phyloP scores from a whole-genome alignment of 1,284 basidiomycete species.

The Moesziomyces globuligerus region DNA sequence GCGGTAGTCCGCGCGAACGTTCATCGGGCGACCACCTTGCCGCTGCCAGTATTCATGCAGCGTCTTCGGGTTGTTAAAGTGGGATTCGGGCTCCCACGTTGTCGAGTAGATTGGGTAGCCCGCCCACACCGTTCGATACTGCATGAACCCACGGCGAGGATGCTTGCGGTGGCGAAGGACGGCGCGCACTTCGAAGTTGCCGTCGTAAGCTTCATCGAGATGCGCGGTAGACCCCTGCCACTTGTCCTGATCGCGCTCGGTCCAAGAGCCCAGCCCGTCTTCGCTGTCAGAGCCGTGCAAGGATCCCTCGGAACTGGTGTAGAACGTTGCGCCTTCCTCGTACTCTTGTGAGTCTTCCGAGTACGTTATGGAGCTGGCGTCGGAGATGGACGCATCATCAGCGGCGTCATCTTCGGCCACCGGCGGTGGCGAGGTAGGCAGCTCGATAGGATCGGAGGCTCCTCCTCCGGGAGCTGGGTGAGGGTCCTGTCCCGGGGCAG shows the following conservation, averaged over 20 bases:
- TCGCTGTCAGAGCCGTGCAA: slow-evolving; percentile 35
- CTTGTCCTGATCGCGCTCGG: slow-evolving; percentile 18
- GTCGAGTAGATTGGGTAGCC: slow-evolving; percentile 40
- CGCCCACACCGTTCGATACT: slow-evolving; percentile 38
- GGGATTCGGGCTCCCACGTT: slow-evolving; percentile 33
- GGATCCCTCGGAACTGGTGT: slow-evolving; percentile 47
- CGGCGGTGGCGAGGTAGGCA: slow-evolving; percentile 9
- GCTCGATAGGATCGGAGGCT: slow-evolving; percentile 8
- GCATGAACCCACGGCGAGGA: slow-evolving; percentile 29
- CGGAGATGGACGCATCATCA: slow-evolving; percentile 11
- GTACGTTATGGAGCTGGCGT: slow-evolving; percentile 23
- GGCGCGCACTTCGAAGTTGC: slow-evolving; percentile 22
- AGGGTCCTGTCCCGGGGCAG: too few species aligned
- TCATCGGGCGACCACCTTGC: slow-evolving; percentile 31
- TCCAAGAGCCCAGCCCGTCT: slow-evolving; percentile 30
- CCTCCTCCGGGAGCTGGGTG: too few species aligned
- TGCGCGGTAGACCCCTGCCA: slow-evolving; percentile 35
- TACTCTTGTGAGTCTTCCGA: slow-evolving; percentile 20
- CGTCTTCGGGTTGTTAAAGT: slow-evolving; percentile 24
- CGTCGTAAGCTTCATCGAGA: slow-evolving; percentile 35
- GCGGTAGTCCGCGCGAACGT: slow-evolving; percentile 5
- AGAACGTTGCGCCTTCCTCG: slow-evolving; percentile 11
- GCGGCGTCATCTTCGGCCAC: background rate
- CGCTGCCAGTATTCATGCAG: slow-evolving; percentile 38
- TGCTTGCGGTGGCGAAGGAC: slow-evolving; percentile 38